Base-by-base conservation (phyloP, 768 basidiomycete genomes). In the Bullera alba region DNA sequence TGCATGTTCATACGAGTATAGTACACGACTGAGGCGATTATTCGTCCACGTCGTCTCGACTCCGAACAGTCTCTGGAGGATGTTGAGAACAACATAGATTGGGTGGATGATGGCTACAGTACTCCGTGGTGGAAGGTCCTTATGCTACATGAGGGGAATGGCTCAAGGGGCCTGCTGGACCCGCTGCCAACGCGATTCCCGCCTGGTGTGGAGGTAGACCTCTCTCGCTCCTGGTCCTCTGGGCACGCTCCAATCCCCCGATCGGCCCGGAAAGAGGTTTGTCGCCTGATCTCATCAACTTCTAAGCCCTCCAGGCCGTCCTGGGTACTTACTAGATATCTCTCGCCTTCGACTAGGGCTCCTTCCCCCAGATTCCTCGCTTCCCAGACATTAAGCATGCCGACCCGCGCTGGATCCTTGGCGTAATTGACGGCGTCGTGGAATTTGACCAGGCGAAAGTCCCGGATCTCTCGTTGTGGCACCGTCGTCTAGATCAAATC, bases 311-410 rank as follows among this genome's bases (percentile, higher is more conserved):
- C 10, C 10, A 10, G 32, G 32, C 15, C 28, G 26, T 14, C 23
- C 45, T 32, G 15, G 8, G 1, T 15, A 72, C 81, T 58, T 51
- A 87, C 87, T 63, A 83, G 61, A 63, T 83, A 91, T 48, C 81
- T 74, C 64, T 84, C 80, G 1, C 86, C 85, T 26, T 77, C 77
- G 37, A 75, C 72, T 54, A 92, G 80, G 4, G 74, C 54, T 53
- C 28, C 81, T 76, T 43, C 77, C 63, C 46, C 73, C 19, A 85
- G 52, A 12, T 74, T 74, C 3, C 80, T 72, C 2, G 80, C 83
- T 61, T 92, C 87, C 87, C 87, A 91, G 3, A 92, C 79, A 0
- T 85, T 91, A 47, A 96, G 58, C 65, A 87, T 85, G 0, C 83
- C 90, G 1, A 73, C 76, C 43, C 87, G 79, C 52, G 79, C 74